Percentiles rank a stretch among this genome's conserved stretches.
Evolutionary conservation across 345 rosid species (phyloP).

Genomic region (Murraya paniculata): DNA sequence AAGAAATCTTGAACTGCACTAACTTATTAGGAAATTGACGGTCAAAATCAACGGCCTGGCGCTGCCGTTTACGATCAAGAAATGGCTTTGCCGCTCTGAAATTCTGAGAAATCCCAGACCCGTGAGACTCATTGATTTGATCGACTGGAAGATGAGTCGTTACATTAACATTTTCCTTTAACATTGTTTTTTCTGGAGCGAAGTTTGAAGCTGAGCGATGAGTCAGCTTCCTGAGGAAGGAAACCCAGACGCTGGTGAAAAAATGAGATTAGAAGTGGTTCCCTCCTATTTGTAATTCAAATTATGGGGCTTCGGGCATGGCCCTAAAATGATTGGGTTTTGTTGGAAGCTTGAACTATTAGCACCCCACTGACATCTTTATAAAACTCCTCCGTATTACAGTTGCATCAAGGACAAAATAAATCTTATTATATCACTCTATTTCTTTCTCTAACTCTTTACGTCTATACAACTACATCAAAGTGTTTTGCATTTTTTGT

Average conservation of each 20-base stretch:
- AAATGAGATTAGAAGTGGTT: too few species aligned
- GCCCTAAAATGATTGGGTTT: too few species aligned
- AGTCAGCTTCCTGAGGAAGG: not conserved
- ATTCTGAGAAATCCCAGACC: constrained; percentile 53
- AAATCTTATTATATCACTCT: too few species aligned
- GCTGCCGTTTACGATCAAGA: constrained; percentile 61
- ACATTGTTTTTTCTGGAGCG: constrained; percentile 2
- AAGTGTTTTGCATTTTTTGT: too few species aligned
- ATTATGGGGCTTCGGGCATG: not conserved
- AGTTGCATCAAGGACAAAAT: too few species aligned
- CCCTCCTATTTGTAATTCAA: constrained; percentile 4
- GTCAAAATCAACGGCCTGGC: constrained; percentile 18
- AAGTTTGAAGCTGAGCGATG: not conserved
- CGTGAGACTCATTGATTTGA: constrained; percentile 26
- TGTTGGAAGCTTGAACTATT: too few species aligned
- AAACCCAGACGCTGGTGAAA: not conserved
- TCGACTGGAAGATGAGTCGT: constrained; percentile 2
- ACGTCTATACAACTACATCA: too few species aligned
- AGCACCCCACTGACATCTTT: too few species aligned
- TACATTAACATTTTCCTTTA: not conserved
- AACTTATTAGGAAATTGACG: constrained; percentile 33
- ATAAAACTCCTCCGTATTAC: too few species aligned
- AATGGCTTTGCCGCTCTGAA: constrained; percentile 67
- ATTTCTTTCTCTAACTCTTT: too few species aligned
- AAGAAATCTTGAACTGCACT: not conserved